Base-by-base conservation (phyloP, 805 yeast species). In the Naumovozyma baii region DNA sequence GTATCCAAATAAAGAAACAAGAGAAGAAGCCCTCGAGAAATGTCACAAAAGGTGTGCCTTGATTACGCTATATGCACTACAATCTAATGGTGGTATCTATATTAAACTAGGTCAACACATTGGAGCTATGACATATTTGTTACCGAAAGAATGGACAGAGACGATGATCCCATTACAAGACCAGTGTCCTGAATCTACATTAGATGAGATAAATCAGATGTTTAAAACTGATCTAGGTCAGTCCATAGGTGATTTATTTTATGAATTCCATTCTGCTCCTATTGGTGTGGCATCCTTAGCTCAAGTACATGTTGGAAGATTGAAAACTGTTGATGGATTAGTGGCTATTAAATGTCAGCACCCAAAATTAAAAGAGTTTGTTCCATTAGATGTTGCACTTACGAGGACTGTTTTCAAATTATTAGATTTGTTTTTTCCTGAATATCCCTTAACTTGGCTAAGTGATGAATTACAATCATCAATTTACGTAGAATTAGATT, bases 321-420 rank as follows among this genome's bases (percentile, higher is more conserved):
- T 88, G 39, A 34, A 36, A 14, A 22, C 26, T 9, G 37, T 25
- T 7, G 63, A 57, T 3, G 70, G 69, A 1, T 74, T 70, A 51
- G 97, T 90, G 2, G 98, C 98, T 1, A 95, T 92, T 17, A 92
- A 92, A 55, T 73, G 90, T 32, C 98, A 92, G 60, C 97, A 88
- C 59, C 98, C 98, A 0, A 73, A 85, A 2, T 66, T 92, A 39
- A 73, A 76, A 35, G 83, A 82, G 50, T 92, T 83, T 63, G 94
- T 92, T 8, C 98, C 98, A 0, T 61, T 92, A 18, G 99, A 92
- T 62, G 78, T 92, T 2, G 66, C 73, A 51, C 62, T 92, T 56
- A 88, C 96, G 0, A 72, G 74, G 41, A 67, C 76, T 2, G 94
- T 88, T 3, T 90, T 90, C 55, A 66, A 68, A 20, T 61, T 83